phyloP scores from a whole-genome alignment of 2,329 filamentous ascomycete species.

The Penicillium sp. region DNA sequence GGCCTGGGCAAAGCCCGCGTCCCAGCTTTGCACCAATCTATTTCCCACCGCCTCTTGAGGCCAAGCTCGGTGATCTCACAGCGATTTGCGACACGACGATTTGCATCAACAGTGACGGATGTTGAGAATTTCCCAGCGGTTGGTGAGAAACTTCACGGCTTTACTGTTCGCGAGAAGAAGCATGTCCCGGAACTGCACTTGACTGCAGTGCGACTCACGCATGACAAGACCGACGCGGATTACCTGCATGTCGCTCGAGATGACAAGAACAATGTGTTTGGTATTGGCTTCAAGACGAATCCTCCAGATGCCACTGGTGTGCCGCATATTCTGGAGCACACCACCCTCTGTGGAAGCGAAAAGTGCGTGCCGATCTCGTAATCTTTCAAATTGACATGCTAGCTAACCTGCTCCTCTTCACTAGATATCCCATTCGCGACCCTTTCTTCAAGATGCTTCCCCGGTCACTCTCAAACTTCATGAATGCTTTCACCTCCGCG shows the following conservation, averaged over 20 bases:
- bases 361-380: conserved; percentile 53
- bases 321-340: conserved; percentile 96
- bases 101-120: conserved; percentile 62
- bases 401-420: conserved; percentile 16
- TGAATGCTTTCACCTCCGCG: conserved; percentile 96
- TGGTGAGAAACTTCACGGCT: conserved; percentile 85
- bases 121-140: conserved; percentile 68
- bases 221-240: conserved; percentile 92
- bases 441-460: conserved; percentile 99
- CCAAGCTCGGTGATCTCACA: conserved; percentile 11
- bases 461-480: conserved; percentile 96
- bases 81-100: conserved; percentile 16
- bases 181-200: conserved; percentile 91
- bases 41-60: conserved; percentile 16
- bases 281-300: conserved; percentile 98
- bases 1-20: conserved; percentile 23
- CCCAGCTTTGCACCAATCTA: conserved; percentile 16
- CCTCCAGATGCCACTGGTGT: conserved; percentile 93
- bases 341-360: conserved; percentile 88
- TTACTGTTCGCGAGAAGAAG: conserved; percentile 81
- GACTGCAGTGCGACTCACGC: conserved; percentile 81
- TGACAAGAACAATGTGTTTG: conserved; percentile 98
- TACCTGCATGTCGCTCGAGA: conserved; percentile 93
- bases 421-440: conserved; percentile 89
- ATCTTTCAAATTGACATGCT: background rate